Conservation (phyloP, 352 stramenopile genomes). For the Globisporangium splendens region DNA sequence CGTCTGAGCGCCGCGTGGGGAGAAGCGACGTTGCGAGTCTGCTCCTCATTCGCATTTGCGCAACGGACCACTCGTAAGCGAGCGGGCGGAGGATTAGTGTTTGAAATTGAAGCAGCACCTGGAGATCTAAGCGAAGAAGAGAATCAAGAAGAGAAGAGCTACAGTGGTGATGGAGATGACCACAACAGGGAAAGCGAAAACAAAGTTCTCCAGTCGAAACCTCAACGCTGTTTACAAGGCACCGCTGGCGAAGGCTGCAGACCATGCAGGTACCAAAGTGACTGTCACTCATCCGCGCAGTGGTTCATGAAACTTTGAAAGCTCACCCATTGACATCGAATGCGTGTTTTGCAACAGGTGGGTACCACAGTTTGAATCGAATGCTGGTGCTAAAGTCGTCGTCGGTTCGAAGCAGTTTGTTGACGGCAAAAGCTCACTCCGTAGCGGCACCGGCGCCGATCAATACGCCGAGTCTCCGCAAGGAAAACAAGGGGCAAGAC, state of each 20-base stretch:
- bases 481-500: conserved; percentile 48
- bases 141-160: not conserved
- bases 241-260: conserved; percentile 31
- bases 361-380: conserved; percentile 23
- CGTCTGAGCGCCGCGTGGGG: not conserved
- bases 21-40: conserved; percentile 6
- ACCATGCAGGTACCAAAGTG: conserved; percentile 19
- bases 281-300: not conserved
- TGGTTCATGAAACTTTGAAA: too few relatives aligned
- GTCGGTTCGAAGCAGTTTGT: conserved; percentile 4
- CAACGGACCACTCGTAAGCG: too few relatives aligned
- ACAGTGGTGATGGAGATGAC: conserved; percentile 30
- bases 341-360: not conserved
- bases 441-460: conserved; percentile 55
- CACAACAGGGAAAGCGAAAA: conserved; percentile 40
- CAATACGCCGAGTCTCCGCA: conserved; percentile 75
- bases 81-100: too few relatives aligned
- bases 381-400: conserved; percentile 51
- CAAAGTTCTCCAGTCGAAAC: conserved; percentile 76
- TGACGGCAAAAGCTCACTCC: conserved; percentile 9
- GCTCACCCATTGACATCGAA: not conserved
- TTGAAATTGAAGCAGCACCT: not conserved
- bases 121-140: not conserved
- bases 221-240: conserved; percentile 68
- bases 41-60: not conserved